Evolutionary conservation across 2,329 filamentous ascomycete species (phyloP), one percentile per base, ranked within the genome.

Genomic region (Lasiodiplodia citricola): DNA sequence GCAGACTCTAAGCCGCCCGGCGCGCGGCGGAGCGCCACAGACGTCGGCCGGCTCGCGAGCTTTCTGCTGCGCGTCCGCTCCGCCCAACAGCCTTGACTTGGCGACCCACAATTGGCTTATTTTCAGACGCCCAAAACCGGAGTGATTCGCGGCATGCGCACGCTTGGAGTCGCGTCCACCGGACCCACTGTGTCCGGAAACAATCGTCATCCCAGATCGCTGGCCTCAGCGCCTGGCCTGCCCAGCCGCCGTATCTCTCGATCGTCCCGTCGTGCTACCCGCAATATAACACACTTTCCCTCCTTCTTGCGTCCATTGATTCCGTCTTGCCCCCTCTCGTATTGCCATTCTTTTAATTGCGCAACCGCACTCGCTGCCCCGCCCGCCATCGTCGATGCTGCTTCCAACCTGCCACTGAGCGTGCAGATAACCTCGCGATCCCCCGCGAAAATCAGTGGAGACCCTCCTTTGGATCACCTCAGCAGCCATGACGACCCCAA

Each of bases 401-500:
- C 10, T 18, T 18, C 51, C 14, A 23, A 21, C 37, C 62, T 60
- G 37, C 21, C 16, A 16, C 25, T 50, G 41, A 28, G 47, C 60
- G 44, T 25, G 63, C 14, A 67, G 65, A 67, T 67, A 58, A 51
- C 52, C 52, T 51, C 55, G 52, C 65, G 64, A 58, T 51, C 65
- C 65, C 64, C 55, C 65, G 65, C 65, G 65, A 44, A 51, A 67
- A 67, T 67, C 65, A 67, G 65, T 67, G 65, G 65, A 44, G 56
- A 23, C 68, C 44, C 10, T 28, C 52, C 25, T 52, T 44, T 2
- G 14, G 10, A 31, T 31, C 25, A 18, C 31, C 47, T 25, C 37
- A 52, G 23, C 67, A 70, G 71, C 38, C 68, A 81, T 81, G 79
- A 75, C 73, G 14, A 78, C 79, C 25, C 79, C 79, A 16, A 71